phyloP scores from a whole-genome alignment of 805 yeast genomes.

The Candida ulmi region DNA sequence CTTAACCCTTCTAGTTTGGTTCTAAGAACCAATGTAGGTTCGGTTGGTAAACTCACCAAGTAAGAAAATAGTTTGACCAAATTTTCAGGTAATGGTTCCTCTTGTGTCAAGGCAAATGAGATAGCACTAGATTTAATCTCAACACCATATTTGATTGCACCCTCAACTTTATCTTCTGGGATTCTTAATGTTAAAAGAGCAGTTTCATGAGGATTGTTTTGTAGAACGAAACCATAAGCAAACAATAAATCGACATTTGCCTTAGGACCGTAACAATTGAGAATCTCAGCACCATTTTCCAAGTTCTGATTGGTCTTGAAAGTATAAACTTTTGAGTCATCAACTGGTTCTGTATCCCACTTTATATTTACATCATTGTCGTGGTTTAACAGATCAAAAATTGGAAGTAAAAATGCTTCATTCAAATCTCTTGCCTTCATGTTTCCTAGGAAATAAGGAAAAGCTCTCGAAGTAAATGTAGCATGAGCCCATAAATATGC shows the following conservation, averaged over 20 bases:
- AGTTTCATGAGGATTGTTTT: slow-evolving; percentile 51
- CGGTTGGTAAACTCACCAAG: slow-evolving; percentile 46
- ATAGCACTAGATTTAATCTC: slow-evolving; percentile 35
- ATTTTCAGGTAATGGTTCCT: slow-evolving; percentile 34
- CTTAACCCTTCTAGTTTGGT: slow-evolving; percentile 57
- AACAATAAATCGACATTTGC: slow-evolving; percentile 78
- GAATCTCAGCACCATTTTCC: slow-evolving; percentile 45
- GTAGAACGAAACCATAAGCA: slow-evolving; percentile 74
- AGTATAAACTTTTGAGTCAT: slow-evolving; percentile 24
- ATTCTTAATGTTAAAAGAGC: slow-evolving; percentile 58
- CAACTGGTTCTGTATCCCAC: slow-evolving; percentile 42
- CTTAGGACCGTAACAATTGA: slow-evolving; percentile 82
- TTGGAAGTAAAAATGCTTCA: slow-evolving; percentile 68
- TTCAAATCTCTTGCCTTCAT: slow-evolving; percentile 31
- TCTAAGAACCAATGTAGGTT: slow-evolving; percentile 41
- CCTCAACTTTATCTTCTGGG: slow-evolving; percentile 23
- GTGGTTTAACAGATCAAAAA: slow-evolving; percentile 79
- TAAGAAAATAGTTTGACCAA: slow-evolving; percentile 50
- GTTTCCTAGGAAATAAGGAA: slow-evolving; percentile 59
- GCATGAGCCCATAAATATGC: slow-evolving; percentile 72
- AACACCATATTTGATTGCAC: slow-evolving; percentile 32
- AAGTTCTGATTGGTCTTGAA: slow-evolving; percentile 34
- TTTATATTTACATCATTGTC: slow-evolving; percentile 50
- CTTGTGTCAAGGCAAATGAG: slow-evolving; percentile 32
- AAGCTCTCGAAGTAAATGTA: slow-evolving; percentile 72